Conservation (phyloP, 2,329 filamentous ascomycete genomes). For the Tolypocladium pustulatum region DNA sequence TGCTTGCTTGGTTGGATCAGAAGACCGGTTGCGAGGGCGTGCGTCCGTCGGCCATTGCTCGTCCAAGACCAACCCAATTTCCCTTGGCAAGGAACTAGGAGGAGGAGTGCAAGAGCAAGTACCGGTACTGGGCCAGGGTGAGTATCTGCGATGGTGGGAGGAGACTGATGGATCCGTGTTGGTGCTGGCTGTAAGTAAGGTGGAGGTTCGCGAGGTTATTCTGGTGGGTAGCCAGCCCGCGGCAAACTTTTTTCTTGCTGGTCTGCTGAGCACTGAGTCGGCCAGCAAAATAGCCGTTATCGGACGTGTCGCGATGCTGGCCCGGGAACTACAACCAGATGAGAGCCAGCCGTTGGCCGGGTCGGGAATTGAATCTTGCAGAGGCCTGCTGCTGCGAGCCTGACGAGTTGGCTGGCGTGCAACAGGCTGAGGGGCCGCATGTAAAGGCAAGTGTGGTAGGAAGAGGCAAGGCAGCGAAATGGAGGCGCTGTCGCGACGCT, state of each 20-base stretch:
- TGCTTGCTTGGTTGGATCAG: not conserved
- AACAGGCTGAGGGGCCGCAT: not conserved
- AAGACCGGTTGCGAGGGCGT: not conserved
- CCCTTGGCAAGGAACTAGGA: not conserved
- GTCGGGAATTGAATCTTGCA: not conserved
- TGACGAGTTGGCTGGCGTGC: not conserved
- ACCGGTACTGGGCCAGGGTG: not conserved
- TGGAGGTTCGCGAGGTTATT: not conserved
- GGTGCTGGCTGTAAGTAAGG: not conserved
- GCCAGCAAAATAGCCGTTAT: not conserved
- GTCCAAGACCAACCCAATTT: not conserved
- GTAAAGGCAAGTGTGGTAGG: not conserved
- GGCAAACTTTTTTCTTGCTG: not conserved
- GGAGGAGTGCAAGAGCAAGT: not conserved
- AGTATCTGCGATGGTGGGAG: not conserved
- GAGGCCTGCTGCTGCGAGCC: not conserved
- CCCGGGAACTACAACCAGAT: not conserved
- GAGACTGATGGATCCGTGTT: not conserved
- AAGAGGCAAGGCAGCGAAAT: too few relatives aligned
- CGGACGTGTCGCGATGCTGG: not conserved
- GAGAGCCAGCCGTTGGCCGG: not conserved
- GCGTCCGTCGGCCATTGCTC: not conserved
- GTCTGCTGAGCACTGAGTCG: not conserved
- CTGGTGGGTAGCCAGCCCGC: not conserved
- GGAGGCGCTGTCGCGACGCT: not conserved